Base-by-base conservation (phyloP, 768 basidiomycete species). In the Asterophora lycoperdoides region DNA sequence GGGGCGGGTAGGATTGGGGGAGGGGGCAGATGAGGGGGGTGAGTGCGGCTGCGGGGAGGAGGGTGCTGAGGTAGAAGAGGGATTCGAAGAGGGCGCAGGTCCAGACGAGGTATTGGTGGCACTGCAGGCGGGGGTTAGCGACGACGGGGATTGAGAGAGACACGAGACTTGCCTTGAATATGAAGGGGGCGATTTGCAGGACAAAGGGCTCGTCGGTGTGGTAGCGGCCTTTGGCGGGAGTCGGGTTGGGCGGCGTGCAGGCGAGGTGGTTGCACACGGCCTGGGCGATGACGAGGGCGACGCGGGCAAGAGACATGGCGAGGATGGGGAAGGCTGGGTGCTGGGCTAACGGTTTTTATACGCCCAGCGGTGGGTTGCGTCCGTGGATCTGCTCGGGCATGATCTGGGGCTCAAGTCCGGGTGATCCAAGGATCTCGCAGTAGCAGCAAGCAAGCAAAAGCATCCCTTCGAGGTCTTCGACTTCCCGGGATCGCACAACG, bases 181-280 rank as follows among this genome's bases (percentile, higher is more conserved):
- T 59, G 11, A 68, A 46, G 1, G 77, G 75, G 0, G 77, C 77
- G 13, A 79, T 72, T 41, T 76, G 74, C 19, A 79, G 64, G 44
- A 74, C 56, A 51, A 66, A 68, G 18, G 65, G 64, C 52, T 73
- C 70, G 30, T 72, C 63, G 8, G 68, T 72, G 55, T 77, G 70
- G 55, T 75, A 78, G 9, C 77, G 74, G 23, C 64, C 41, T 74
- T 75, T 26, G 57, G 43, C 5, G 69, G 72, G 0, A n/a, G 77
- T 75, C 19, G 72, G 75, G 55, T 77, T 75, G 1, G 77, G 77
- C 1, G 77, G 75, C 3, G 71, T 71, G 56, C 66, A 74, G 3
- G 77, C 77, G 5, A 66, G 52, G 46, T 76, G 70, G 53, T 76
- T 74, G 64, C 62, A 65, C 38, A 66, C 28, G 17, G 73, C 73